phyloP scores from a whole-genome alignment of 2,329 filamentous ascomycete species.

The Paecilomyces sp. region DNA sequence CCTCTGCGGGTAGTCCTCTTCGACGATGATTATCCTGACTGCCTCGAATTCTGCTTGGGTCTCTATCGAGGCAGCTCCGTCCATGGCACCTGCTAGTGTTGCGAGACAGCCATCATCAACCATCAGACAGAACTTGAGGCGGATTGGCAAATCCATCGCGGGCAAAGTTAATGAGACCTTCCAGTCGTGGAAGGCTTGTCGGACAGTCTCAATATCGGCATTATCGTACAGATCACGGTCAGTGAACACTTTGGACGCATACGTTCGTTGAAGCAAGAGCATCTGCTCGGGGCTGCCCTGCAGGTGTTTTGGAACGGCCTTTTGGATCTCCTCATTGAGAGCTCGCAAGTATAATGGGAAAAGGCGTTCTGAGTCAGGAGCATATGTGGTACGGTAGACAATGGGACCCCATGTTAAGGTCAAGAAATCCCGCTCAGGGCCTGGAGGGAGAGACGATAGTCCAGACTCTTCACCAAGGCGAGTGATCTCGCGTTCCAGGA shows the following conservation, averaged over 20 bases:
- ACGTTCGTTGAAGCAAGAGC: constrained; percentile 11
- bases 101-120: constrained; percentile 18
- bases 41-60: constrained; percentile 6
- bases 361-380: constrained; percentile 34
- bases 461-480: constrained; percentile 17
- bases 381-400: constrained; percentile 21
- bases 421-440: constrained; percentile 20
- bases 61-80: constrained; percentile 8
- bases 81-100: constrained; percentile 8
- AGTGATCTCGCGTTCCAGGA: constrained; percentile 21
- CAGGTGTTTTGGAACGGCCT: constrained; percentile 11
- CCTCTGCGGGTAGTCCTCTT: constrained; percentile 23
- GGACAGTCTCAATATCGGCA: constrained; percentile 12
- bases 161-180: constrained; percentile 19
- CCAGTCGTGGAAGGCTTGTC: constrained; percentile 19
- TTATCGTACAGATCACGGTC: constrained; percentile 8
- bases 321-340: constrained; percentile 52
- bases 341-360: constrained; percentile 45
- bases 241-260: constrained; percentile 20
- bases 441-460: constrained; percentile 16
- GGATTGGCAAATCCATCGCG: constrained; percentile 16
- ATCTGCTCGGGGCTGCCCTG: constrained; percentile 14
- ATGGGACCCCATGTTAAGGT: constrained; percentile 22
- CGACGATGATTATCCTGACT: constrained; percentile 20
- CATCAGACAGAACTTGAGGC: constrained; percentile 19